Conservation (phyloP, 306 rosid genomes). For the Astragalus glycyphyllos region DNA sequence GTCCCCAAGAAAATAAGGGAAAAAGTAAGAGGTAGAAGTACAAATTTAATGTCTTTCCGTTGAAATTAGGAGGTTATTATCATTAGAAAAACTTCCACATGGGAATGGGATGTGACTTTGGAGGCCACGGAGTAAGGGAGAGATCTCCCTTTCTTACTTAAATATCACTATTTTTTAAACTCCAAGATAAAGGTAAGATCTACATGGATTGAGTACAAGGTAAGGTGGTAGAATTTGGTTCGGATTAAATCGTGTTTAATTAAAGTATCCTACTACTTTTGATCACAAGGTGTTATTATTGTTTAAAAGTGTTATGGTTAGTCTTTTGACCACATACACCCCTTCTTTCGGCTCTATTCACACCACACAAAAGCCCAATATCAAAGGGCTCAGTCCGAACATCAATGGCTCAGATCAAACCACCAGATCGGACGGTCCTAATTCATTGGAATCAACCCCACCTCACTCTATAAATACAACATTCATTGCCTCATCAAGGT, state of each 20-base stretch:
- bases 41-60: constrained; percentile 7
- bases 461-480: too few relatives aligned
- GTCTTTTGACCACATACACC: too few relatives aligned
- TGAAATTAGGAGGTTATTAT: constrained; percentile 35
- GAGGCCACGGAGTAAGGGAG: not conserved
- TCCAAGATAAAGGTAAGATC: not conserved
- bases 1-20: constrained; percentile 8
- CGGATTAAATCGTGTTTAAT: not conserved
- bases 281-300: not conserved
- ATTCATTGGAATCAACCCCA: too few relatives aligned
- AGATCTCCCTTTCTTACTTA: constrained; percentile 17
- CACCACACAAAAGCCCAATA: too few relatives aligned
- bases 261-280: not conserved
- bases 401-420: too few relatives aligned
- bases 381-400: too few relatives aligned
- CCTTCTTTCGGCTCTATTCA: too few relatives aligned
- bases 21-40: not conserved
- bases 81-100: constrained; percentile 36
- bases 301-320: too few relatives aligned
- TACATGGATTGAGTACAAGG: constrained; percentile 1
- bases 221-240: not conserved
- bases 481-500: too few relatives aligned
- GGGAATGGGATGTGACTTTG: not conserved
- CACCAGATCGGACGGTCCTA: too few relatives aligned
- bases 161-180: not conserved